These are phyloP conservation scores for Venustampulla echinocandica DNA, from an alignment of 495 filamentous ascomycete species.

Conservation along the genomic window DNA sequence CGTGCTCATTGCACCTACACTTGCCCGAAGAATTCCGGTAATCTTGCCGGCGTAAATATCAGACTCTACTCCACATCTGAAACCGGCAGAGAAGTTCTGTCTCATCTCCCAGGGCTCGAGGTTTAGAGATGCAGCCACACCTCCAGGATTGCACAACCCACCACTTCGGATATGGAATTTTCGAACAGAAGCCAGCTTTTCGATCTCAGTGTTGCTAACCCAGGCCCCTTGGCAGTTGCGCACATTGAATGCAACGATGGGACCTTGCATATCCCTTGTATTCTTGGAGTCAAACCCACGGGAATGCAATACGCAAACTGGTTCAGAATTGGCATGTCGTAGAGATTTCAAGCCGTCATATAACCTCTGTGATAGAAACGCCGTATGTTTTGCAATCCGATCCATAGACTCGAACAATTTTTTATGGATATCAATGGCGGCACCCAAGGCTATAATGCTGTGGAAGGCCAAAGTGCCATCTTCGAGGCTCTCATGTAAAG, in stretches of 20 bases:
- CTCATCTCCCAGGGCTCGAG: conserved; percentile 72
- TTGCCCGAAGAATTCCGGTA: conserved; percentile 76
- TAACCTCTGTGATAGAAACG: conserved; percentile 51
- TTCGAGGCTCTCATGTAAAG: conserved; percentile 74
- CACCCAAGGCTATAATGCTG: conserved; percentile 71
- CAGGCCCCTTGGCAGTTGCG: conserved; percentile 56
- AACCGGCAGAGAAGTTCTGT: conserved; percentile 69
- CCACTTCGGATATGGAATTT: conserved; percentile 77
- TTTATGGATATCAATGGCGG: conserved; percentile 60
- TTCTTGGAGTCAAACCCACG: conserved; percentile 12
- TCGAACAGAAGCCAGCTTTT: conserved; percentile 70
- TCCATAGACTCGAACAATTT: conserved; percentile 63
- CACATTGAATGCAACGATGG: conserved; percentile 79
- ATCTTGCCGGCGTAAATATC: conserved; percentile 77
- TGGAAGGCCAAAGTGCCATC: conserved; percentile 89
- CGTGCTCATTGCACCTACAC: conserved; percentile 83
- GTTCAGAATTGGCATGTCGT: conserved; percentile 56
- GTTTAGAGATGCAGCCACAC: conserved; percentile 58
- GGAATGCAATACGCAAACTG: conserved; percentile 62
- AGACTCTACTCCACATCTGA: conserved; percentile 69
- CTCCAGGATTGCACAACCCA: conserved; percentile 85
- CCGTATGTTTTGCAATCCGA: conserved; percentile 65
- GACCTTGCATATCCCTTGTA: conserved; percentile 49
- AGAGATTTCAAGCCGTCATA: conserved; percentile 49
- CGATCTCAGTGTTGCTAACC: conserved; percentile 75